Base-by-base conservation (phyloP, 164 flowering plant genomes). In the Sextonia rubra region DNA sequence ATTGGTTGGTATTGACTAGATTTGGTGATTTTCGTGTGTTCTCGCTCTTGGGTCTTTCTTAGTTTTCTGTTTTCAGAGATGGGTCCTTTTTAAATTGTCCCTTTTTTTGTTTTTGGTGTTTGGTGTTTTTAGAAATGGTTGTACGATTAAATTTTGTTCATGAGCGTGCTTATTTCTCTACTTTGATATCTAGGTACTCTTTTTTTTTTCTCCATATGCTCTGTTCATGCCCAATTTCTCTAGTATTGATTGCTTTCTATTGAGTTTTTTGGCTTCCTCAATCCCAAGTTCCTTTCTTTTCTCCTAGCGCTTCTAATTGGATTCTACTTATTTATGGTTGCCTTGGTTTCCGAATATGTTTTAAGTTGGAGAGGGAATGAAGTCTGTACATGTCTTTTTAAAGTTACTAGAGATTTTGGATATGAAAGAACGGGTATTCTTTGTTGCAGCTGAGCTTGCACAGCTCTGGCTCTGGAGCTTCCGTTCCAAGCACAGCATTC, bases 361-460 rank as follows among this genome's bases (percentile, higher is more conserved):
- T 61, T 61, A 32, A 14, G 18, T 64, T 27, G 67, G 44, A 64
- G 67, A 12, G 44, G 27, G 24, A 64, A 27, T 64, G 44, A n/a
- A 64, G 67, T 24, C 17, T 12, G 66, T 26, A n/a, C n/a, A 37
- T 18, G 15, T 20, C 27, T 17, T 32, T 17, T 64, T 64, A 3
- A 8, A 64, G 17, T 27, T 22, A 27, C 14, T 30, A 11, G n/a
- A 15, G 27, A 5, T 22, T 8, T 15, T 72, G 27, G 12, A 32
- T 64, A 15, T 70, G 4, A 71, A 71, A 77, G 20, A 70, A 30
- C 18, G 56, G 56, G 58, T 69, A 76, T 1, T 77, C 15, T 64
- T 64, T 75, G 75, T 49, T 82, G 83, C 87, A 87, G 88, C 62
- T 84, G 82, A 84, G 77, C 76, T 77, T 77, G 69, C 80, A 77